Conservation (phyloP, 116 monocot genomes). For the Trichopus zeylanicus region DNA sequence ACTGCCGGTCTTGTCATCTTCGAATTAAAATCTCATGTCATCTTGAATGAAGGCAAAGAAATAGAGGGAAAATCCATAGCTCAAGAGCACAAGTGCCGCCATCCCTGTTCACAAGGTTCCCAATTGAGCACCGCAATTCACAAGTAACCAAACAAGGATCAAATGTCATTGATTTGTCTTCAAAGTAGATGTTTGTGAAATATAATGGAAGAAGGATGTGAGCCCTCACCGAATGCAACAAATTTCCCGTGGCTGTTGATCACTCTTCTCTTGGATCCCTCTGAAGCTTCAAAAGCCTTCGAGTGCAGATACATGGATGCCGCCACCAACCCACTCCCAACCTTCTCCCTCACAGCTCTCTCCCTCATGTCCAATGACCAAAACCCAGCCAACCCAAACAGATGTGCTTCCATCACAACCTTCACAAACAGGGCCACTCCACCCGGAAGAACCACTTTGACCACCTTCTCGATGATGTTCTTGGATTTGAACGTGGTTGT, state of each 20-base stretch:
- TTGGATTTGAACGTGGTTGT: slow-evolving; percentile 6
- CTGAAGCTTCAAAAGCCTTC: slow-evolving; percentile 12
- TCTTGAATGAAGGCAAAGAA: slow-evolving; percentile 13
- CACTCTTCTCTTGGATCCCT: slow-evolving; percentile 5
- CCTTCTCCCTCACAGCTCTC: slow-evolving; percentile 72
- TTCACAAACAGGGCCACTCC: slow-evolving; percentile 34
- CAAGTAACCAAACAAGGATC: background rate
- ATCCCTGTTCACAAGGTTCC: slow-evolving; percentile 17
- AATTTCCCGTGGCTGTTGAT: background rate
- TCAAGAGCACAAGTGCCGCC: slow-evolving; percentile 7
- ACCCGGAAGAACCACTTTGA: slow-evolving; percentile 8
- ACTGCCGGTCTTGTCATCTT: no score
- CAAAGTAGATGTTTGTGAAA: no score
- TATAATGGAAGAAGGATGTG: background rate
- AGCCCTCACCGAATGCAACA: slow-evolving; percentile 13
- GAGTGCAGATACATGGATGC: slow-evolving; percentile 54
- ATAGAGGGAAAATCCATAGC: slow-evolving; percentile 16
- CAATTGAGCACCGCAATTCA: background rate
- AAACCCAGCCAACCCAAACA: slow-evolving; percentile 21
- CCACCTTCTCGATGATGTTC: slow-evolving; percentile 3
- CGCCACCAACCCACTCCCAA: slow-evolving; percentile 58
- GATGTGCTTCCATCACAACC: slow-evolving; percentile 27
- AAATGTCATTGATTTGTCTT: no score
- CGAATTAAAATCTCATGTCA: background rate
- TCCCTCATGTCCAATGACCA: slow-evolving; percentile 55